Evolutionary conservation across 148 eudicot genomes (phyloP), one percentile per base, ranked within the genome.

Genomic region (Chenopodium album): DNA sequence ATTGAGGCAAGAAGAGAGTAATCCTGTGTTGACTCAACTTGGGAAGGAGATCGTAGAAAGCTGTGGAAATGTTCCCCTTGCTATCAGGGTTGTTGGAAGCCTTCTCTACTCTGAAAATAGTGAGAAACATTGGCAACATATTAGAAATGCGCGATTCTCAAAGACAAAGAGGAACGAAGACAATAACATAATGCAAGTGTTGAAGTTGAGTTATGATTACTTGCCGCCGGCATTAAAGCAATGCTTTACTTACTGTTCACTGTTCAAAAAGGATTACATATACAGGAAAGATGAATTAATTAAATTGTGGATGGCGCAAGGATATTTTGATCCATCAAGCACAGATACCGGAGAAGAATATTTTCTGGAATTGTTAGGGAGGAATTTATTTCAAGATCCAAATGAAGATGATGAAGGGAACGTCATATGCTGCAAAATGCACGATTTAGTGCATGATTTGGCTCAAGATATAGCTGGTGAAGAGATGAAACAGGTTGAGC

Each of bases 221-320:
- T 44, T 80, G 11, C 41, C 59, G 16, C 4, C 44, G 1, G 12
- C 14, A 0, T 23, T 80, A 3, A 80, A 80, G 28, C 69, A 59
- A 6, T 73, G 77, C 17, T 56, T 80, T 80, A 26, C 77, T 4
- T 80, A 80, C 20, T 80, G 82, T 20, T 79, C 82, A 0, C 44
- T 79, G 20, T 79, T 71, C 9, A 56, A 69, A 2, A 70, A 79
- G 23, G 62, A 41, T 37, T 11, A 56, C 26, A 2, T 0, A 10
- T 73, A 41, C 3, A 19, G 9, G 14, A 72, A 72, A 17, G 17
- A 19, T 3, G 20, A 41, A 20, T 23, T 80, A 70, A 17, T 80
- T 60, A n/a, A 50, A 9, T 3, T 80, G 22, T 80, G 77, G 82
- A 59, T 80, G 76, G 82, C 77, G 13, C 82, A 80, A 23, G 82